Base-by-base conservation (phyloP, 495 filamentous ascomycete species). In the Apiosordaria backusii region DNA sequence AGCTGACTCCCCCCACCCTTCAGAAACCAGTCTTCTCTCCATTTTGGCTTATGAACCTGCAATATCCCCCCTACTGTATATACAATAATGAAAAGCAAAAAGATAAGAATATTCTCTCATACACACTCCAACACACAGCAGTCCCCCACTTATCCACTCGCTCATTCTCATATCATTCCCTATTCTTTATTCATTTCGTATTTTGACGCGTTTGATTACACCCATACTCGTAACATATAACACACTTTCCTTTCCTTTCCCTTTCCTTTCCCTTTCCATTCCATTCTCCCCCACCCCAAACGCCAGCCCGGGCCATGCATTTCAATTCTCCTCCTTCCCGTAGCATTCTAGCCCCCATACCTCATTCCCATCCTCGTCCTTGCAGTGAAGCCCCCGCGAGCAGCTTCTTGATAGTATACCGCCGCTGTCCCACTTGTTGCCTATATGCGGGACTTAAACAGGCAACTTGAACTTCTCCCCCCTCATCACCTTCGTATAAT, bases 401-500 rank as follows among this genome's bases (percentile, higher is more conserved):
- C n/a, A n/a, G n/a, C n/a, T n/a, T n/a, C n/a, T n/a, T n/a, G n/a
- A n/a, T n/a, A n/a, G n/a, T n/a, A n/a, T n/a, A n/a, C n/a, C n/a
- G n/a, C n/a, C n/a, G n/a, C n/a, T n/a, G n/a, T n/a, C n/a, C n/a
- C n/a, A n/a, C n/a, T n/a, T n/a, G n/a, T n/a, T n/a, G n/a, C n/a
- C n/a, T n/a, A n/a, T n/a, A n/a, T 35, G 27, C 62, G 25, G 15
- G 4, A 15, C 25, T 81, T 84, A 95, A 68, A 94, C 91, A 18
- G 91, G 91, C 61, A 95, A 80, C 76, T 91, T 91, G 75, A 95
- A 95, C 78, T 90, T 93, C 84, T 92, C 90, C 61, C 91, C 91
- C 79, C 93, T 92, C 82, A 93, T 80, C 50, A 95, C 88, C 80
- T 96, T 97, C 54, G 89, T 97, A 77, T 97, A 99, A 79, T 99